phyloP scores from a whole-genome alignment of 495 filamentous ascomycete genomes.

The Aspergillus cavernicola region DNA sequence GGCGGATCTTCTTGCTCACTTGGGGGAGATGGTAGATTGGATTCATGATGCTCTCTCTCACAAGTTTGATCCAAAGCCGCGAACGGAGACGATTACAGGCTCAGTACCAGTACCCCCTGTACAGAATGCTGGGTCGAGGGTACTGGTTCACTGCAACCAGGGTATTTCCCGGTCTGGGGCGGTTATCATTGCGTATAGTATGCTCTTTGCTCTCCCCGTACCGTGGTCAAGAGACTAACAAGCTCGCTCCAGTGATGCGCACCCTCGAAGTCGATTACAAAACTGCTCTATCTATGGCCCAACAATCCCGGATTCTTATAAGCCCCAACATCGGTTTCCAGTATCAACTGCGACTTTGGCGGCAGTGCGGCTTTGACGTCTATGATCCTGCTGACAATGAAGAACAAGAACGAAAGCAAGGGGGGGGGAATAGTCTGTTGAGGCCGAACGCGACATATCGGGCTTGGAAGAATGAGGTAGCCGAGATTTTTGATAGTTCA shows the following conservation, averaged over 20 bases:
- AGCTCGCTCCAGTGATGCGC: slow-evolving; percentile 1
- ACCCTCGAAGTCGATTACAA: not conserved
- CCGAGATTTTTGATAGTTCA: not conserved
- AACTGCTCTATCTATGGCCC: not conserved
- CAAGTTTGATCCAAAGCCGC: not conserved
- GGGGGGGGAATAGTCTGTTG: not conserved
- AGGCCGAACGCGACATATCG: not conserved
- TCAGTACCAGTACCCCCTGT: not conserved
- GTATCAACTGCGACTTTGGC: slow-evolving; percentile 7
- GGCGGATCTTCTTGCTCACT: not conserved
- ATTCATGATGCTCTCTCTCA: not conserved
- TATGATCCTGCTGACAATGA: not conserved
- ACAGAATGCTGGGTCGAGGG: too few relatives aligned
- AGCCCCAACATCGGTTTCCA: slow-evolving; percentile 9
- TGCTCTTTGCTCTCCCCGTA: not conserved
- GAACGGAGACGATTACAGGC: too few relatives aligned
- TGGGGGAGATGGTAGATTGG: slow-evolving; percentile 1
- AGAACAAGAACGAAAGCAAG: not conserved
- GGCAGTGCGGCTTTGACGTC: not conserved
- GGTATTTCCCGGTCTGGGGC: slow-evolving; percentile 9
- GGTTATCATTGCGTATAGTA: slow-evolving; percentile 9
- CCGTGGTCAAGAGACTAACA: not conserved
- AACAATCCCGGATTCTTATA: not conserved
- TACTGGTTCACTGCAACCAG: slow-evolving; percentile 6
- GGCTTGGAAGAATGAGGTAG: not conserved